Percentiles rank a stretch among this genome's conserved stretches.
Conservation (phyloP, 257 asterid genomes). For the Voacanga thouarsii region DNA sequence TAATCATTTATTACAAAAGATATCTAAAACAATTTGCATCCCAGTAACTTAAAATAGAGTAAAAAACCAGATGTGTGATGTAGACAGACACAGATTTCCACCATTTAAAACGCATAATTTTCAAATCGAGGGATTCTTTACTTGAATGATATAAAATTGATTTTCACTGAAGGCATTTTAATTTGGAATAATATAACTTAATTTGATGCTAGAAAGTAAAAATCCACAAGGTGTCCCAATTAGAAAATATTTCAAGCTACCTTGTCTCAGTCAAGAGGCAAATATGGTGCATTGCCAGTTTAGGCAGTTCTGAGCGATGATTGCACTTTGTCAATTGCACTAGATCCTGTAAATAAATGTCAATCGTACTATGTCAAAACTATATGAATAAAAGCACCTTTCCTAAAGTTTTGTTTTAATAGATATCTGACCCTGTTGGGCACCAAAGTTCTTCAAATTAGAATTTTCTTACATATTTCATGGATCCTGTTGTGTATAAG, state of each 20-base stretch:
- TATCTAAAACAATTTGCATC: not conserved
- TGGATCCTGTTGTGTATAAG: not conserved
- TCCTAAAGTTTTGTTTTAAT: not conserved
- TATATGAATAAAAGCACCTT: not conserved
- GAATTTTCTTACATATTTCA: not conserved
- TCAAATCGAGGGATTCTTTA: not conserved
- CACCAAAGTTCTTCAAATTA: not conserved
- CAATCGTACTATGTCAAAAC: not conserved
- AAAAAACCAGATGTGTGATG: not conserved
- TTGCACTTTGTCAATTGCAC: constrained; percentile 40
- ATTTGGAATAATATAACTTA: not conserved
- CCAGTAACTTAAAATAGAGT: not conserved
- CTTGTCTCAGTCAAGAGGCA: constrained; percentile 67
- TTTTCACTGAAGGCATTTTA: not conserved
- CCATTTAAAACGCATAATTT: not conserved
- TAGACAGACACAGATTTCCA: not conserved
- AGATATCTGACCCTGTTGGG: not conserved
- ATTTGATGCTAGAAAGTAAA: not conserved
- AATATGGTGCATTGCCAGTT: constrained; percentile 37
- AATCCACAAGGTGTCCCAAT: not conserved
- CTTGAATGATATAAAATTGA: not conserved
- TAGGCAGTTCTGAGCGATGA: constrained; percentile 39
- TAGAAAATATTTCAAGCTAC: constrained; percentile 28
- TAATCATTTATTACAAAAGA: not conserved
- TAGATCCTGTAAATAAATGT: constrained; percentile 23